Percentiles rank a stretch among this genome's conserved stretches.
phyloP scores from a whole-genome alignment of 768 basidiomycete genomes.

The Epithele typhae region DNA sequence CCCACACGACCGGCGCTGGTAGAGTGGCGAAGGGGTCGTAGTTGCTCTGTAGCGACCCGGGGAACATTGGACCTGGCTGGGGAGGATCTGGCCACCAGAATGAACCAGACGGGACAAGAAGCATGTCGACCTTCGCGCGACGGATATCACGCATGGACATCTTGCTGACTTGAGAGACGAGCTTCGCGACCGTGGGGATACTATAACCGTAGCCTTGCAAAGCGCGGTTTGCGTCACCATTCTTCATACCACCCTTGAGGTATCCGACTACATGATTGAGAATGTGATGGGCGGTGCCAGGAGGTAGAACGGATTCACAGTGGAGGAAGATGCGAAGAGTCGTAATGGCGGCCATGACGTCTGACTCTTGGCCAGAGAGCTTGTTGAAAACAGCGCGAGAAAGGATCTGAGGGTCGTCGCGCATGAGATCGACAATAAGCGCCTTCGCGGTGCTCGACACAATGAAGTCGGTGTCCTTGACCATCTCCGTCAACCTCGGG shows the following conservation, averaged over 20 bases:
- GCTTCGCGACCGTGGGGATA: constrained; percentile 53
- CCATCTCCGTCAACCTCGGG: constrained; percentile 47
- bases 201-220: constrained; percentile 50
- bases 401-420: constrained; percentile 69
- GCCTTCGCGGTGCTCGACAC: constrained; percentile 56
- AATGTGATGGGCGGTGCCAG: constrained; percentile 57
- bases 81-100: constrained; percentile 61
- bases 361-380: constrained; percentile 46
- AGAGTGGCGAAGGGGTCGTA: constrained; percentile 26
- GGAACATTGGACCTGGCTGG: constrained; percentile 61
- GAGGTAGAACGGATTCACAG: constrained; percentile 52
- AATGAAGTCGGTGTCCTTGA: constrained; percentile 47
- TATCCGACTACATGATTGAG: constrained; percentile 72
- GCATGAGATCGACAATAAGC: constrained; percentile 60
- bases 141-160: constrained; percentile 70
- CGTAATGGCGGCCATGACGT: constrained; percentile 43
- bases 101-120: constrained; percentile 65
- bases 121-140: constrained; percentile 64
- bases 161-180: constrained; percentile 63
- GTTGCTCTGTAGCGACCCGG: constrained; percentile 32
- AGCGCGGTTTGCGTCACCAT: constrained; percentile 37
- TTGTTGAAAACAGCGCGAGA: constrained; percentile 58
- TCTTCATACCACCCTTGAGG: constrained; percentile 48
- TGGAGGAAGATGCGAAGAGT: constrained; percentile 57
- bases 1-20: constrained; percentile 42